Evolutionary conservation across 2,329 filamentous ascomycete species (phyloP), one percentile per base, ranked within the genome.

Genomic region (Phialocephala subalpina): DNA sequence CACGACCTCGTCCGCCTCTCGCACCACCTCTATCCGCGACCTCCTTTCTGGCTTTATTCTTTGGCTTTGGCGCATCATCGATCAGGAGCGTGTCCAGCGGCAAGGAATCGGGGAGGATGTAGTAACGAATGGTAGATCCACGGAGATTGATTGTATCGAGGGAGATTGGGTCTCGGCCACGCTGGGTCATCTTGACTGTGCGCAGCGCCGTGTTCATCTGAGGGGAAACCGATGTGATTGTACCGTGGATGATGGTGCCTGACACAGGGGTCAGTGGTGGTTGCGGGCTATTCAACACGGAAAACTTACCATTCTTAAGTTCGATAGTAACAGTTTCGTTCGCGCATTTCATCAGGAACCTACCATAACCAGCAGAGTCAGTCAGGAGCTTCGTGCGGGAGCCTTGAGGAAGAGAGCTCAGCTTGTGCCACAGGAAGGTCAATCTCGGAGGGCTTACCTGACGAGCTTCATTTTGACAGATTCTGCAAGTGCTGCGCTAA

Each of bases 11-110:
- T 42, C 83, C 77, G 27, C 82, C 78, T 55, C 81, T 73, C 22
- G 81, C 78, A 55, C 82, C 79, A 33, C 81, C 80, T 11, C 84
- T 83, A 53, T 84, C 85, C 53, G 87, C 86, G 57, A 80, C 86
- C 82, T 98, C 96, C 86, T 99, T 99, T 78, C 95, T 89, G 29
- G 96, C 95, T 89, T 99, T 99, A 84, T 99, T 99, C 91, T 98
- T 98, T 68, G 96, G 95, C 85, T 99, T 99, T 60, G 95, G 94
- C 75, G 93, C 90, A 81, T 99, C 96, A 79, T 99, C 96, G 73
- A 99, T 94, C 69, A 99, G 87, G 61, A 99, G 87, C 47, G 95
- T 97, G 80, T 99, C 96, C 71, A 99, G 87, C 45, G 95, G 95
- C 75, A 99, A 86, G 70, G 92, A 96, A 82, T 99, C 96, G 64